Evolutionary conservation across 768 basidiomycete genomes (phyloP).

Genomic region (Trametes punicea): DNA sequence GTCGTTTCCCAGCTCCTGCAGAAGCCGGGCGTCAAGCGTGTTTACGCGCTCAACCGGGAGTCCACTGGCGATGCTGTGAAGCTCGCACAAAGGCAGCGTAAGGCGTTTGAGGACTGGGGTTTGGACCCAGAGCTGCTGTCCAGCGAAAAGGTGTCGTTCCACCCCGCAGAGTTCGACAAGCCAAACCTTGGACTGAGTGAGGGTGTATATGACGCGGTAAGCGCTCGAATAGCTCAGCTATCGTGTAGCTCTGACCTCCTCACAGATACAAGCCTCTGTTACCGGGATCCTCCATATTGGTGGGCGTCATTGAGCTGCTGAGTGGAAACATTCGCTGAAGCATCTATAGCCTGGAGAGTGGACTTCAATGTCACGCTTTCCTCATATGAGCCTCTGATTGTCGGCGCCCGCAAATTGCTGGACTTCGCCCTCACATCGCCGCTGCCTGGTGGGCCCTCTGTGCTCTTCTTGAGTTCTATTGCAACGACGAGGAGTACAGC

Average conservation of each 20-base stretch:
- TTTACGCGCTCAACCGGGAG: slow-evolving; percentile 29
- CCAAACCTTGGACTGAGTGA: slow-evolving; percentile 9
- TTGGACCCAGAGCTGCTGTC: slow-evolving; percentile 12
- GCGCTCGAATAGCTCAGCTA: background rate
- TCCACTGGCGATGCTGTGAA: background rate
- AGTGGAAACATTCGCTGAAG: background rate
- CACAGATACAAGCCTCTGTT: slow-evolving; percentile 19
- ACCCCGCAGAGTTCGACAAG: slow-evolving; percentile 12
- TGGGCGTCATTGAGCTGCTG: background rate
- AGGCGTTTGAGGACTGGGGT: slow-evolving; percentile 15
- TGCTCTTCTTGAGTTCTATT: slow-evolving; percentile 24
- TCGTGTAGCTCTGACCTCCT: too few species aligned
- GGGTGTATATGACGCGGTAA: slow-evolving; percentile 15
- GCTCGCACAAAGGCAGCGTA: slow-evolving; percentile 11
- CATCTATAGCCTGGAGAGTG: slow-evolving; percentile 34
- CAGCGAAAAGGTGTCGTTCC: slow-evolving; percentile 7
- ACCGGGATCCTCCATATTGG: slow-evolving; percentile 40
- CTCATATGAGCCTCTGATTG: slow-evolving; percentile 37
- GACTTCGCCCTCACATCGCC: slow-evolving; percentile 12
- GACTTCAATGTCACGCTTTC: slow-evolving; percentile 40
- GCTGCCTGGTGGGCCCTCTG: slow-evolving; percentile 10
- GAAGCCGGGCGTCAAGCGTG: slow-evolving; percentile 15
- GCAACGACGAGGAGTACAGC: slow-evolving; percentile 6
- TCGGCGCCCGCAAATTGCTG: slow-evolving; percentile 22
- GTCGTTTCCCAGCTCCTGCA: slow-evolving; percentile 25